Evolutionary conservation across 306 rosid genomes (phyloP).

Genomic region (Dicorynia guianensis): DNA sequence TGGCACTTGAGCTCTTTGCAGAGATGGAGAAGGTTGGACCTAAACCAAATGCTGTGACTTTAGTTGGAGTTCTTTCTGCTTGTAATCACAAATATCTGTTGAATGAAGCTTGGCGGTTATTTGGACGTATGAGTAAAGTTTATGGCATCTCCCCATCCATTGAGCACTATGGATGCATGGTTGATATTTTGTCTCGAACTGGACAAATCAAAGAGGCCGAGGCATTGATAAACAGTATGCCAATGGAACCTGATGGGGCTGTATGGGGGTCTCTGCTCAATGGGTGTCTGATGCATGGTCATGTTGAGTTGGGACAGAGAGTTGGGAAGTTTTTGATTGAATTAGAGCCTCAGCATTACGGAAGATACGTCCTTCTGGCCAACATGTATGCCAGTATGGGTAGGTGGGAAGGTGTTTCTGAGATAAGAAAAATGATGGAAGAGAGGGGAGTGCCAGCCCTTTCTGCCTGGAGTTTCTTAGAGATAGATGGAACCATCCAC

Average conservation of each 20-base stretch:
- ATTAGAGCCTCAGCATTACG: constrained; percentile 60
- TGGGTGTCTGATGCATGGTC: constrained; percentile 60
- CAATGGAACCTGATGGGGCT: constrained; percentile 47
- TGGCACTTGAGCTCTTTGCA: constrained; percentile 51
- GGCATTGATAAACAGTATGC: constrained; percentile 50
- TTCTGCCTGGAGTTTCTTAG: constrained; percentile 65
- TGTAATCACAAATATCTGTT: constrained; percentile 57
- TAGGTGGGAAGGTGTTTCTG: constrained; percentile 52
- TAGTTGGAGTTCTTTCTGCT: constrained; percentile 63
- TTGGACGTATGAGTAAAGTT: constrained; percentile 51
- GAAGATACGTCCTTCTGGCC: constrained; percentile 59
- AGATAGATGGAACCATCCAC: constrained; percentile 52
- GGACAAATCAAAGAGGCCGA: constrained; percentile 54
- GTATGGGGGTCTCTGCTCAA: constrained; percentile 53
- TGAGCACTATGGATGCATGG: constrained; percentile 69
- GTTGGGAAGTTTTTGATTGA: constrained; percentile 57
- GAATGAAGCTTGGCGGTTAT: constrained; percentile 36
- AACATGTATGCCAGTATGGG: constrained; percentile 57
- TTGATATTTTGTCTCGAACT: constrained; percentile 61
- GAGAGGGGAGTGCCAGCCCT: constrained; percentile 36
- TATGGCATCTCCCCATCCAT: constrained; percentile 54
- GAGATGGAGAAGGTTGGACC: constrained; percentile 66
- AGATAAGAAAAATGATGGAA: constrained; percentile 59
- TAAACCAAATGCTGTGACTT: constrained; percentile 59
- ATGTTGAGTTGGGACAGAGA: constrained; percentile 56